Evolutionary conservation across 192 early-diverging fungal species (phyloP), one percentile per base, ranked within the genome.

Genomic region (Spizellomyces punctatus): DNA sequence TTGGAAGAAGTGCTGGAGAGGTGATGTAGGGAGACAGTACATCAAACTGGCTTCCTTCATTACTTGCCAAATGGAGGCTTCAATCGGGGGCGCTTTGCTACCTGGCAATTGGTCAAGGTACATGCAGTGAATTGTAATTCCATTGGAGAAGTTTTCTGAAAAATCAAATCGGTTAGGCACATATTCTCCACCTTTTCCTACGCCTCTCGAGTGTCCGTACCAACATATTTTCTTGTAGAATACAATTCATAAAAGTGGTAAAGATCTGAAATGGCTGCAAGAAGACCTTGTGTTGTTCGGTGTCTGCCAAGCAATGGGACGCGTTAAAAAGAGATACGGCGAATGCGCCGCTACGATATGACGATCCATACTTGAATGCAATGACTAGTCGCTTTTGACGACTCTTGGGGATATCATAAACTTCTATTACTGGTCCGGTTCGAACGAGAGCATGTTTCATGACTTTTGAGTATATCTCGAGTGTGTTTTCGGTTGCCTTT

Each of bases 241-340:
- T 91, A 96, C 67, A 99, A 80, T 70, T 91, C 87, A 83, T 99
- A 99, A 86, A 91, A 99, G 87, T 99, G 96, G 87, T 97, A 99
- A 78, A 99, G 84, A 79, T 99, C 95, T 19, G 92, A 94, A 82
- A 99, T 86, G 68, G 96, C 95, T 6, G 95, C 93, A 73, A 96
- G 92, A 82, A 96, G 95, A 67, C 86, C 84, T 81, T 92, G 92
- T n/a, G 96, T 98, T 78, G 90, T 95, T 72, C 89, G 83, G 78
- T 96, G 96, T 67, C 91, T 85, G 77, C 71, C 10, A 71, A 36
- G 27, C 27, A 36, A 36, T 36, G 3, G 3, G 3, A 36, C 27
- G 27, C 0, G 27, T 16, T 45, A 63, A n/a, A 45, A 12, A 61
- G 17, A 77, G 10, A 36, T 70, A 0, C 3, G 27, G 27, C 27